Base-by-base conservation (phyloP, 2,329 filamentous ascomycete species). In the Penicillium crustosum region DNA sequence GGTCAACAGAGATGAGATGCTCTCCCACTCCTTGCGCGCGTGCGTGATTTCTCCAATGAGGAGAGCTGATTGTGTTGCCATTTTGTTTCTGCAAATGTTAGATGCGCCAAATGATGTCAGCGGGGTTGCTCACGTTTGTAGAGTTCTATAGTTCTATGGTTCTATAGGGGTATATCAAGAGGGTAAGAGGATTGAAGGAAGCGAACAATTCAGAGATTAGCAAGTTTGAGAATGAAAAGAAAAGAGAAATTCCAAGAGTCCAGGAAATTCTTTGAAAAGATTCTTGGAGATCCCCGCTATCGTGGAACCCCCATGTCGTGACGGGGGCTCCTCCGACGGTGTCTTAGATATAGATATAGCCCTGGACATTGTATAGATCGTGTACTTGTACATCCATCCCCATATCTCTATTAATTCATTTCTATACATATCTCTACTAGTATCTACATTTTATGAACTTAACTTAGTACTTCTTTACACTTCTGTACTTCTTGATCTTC, bases 11-110 rank as follows among this genome's bases (percentile, higher is more conserved):
- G 74, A 76, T 9, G 76, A 73, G 10, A 79, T 66, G 23, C 68
- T 68, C 60, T 77, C 68, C 77, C 77, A 80, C 61, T 79, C 76
- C 53, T 73, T 71, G 41, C 74, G 70, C 53, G 75, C 70, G 55
- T 80, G 78, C 38, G 68, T 70, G 60, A 80, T 75, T 15, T 65
- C 70, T 45, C 78, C 78, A 59, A 80, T 79, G 52, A 80, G 68
- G n/a, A 80, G 73, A 44, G 76, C 75, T 36, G 74, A 65, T 66
- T 70, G 69, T 31, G 71, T 61, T 10, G 50, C 19, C 73, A 77
- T 77, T 49, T n/a, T 55, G 15, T 44, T 36, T 35, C 41, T 63
- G 36, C 57, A 29, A 47, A 31, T 31, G 55, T 66, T 15, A 66
- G 61, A 49, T 44, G 49, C 44, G 50, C 33, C 51, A 23, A 21